Evolutionary conservation across 805 yeast species (phyloP).

Genomic region (Clavispora asparagi): DNA sequence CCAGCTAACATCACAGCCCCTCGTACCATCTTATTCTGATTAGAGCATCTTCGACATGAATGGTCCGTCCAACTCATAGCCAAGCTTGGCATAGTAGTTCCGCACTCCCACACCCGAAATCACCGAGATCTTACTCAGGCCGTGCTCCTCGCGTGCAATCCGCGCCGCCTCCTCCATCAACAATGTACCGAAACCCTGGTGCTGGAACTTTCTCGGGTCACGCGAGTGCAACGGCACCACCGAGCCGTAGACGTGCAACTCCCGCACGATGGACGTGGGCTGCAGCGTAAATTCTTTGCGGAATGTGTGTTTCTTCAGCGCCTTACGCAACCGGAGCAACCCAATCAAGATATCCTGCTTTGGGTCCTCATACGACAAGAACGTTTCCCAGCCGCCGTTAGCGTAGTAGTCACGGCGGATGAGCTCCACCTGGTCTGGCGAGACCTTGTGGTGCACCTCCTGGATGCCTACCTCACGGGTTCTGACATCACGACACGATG

Average conservation of each 20-base stretch:
- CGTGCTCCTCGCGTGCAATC: constrained; percentile 92
- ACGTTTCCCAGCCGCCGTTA: constrained; percentile 98
- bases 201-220: constrained; percentile 97
- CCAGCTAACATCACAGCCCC: too few species aligned
- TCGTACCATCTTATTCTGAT: too few species aligned
- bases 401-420: constrained; percentile 95
- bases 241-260: constrained; percentile 93
- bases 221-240: constrained; percentile 95
- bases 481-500: constrained; percentile 91
- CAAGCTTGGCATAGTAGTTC: constrained; percentile 88
- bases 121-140: constrained; percentile 84
- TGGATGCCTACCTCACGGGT: constrained; percentile 98
- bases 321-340: constrained; percentile 77
- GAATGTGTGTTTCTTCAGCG: constrained; percentile 83
- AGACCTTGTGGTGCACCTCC: constrained; percentile 94
- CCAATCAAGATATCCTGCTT: constrained; percentile 94
- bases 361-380: constrained; percentile 93
- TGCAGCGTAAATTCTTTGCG: constrained; percentile 81
- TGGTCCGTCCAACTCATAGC: constrained; percentile 92
- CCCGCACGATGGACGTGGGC: constrained; percentile 92
- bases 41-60: constrained; percentile 74
- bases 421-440: constrained; percentile 94
- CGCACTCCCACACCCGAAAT: constrained; percentile 98
- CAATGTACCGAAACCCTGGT: constrained; percentile 97
- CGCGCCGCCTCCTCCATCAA: constrained; percentile 98